Conservation (phyloP, 768 basidiomycete genomes). For the Russula sp. region DNA sequence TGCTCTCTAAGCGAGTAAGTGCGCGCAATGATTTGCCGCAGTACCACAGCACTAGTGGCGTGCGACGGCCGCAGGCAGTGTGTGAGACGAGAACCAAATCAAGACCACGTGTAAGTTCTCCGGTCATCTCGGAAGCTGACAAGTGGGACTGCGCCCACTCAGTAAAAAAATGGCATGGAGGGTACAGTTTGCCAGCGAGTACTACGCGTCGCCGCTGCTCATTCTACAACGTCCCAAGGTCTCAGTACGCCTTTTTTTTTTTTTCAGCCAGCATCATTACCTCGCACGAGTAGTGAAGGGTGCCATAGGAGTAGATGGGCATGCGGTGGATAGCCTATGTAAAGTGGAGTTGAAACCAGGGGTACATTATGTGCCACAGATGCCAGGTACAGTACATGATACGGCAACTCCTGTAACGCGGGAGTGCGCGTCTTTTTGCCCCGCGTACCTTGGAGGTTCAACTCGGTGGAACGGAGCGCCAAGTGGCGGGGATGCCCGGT, state of each 20-base stretch:
- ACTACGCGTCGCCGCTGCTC: background rate
- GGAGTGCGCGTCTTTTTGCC: background rate
- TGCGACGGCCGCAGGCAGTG: background rate
- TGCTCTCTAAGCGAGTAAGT: background rate
- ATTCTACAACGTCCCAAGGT: background rate
- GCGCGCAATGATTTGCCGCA: background rate
- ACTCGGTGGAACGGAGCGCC: background rate
- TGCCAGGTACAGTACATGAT: background rate
- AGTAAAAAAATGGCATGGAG: background rate
- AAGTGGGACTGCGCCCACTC: background rate
- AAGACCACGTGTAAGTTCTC: background rate
- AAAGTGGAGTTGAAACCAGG: background rate
- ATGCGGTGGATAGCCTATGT: background rate
- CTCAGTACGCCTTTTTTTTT: background rate
- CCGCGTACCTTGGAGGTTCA: background rate
- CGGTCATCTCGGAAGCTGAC: slow-evolving; percentile 16
- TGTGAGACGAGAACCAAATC: background rate
- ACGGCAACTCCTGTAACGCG: background rate
- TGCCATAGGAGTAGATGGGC: background rate
- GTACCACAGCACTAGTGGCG: background rate
- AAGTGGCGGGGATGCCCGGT: background rate
- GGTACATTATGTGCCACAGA: background rate
- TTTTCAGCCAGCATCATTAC: background rate
- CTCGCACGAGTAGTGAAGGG: background rate
- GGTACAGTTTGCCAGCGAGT: background rate